Conservation (phyloP, 192 early-diverging fungal species). For the Backusella tarrabulga region DNA sequence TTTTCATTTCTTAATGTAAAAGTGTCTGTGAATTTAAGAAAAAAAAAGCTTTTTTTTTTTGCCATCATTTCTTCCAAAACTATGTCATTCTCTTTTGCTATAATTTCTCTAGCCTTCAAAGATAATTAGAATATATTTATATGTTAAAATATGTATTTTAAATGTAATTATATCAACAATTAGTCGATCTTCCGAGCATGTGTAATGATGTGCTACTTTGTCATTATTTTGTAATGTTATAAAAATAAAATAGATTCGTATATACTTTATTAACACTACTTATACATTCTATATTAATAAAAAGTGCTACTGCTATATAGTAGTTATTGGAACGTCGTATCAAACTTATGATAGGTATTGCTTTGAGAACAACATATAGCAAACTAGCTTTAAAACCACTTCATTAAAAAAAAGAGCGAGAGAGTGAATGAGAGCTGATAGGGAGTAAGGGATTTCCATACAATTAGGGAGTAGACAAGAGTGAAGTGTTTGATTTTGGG, state of each 20-base stretch:
- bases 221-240: neutral
- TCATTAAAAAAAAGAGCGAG: neutral
- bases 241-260: neutral
- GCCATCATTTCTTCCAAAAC: neutral
- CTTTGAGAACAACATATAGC: neutral
- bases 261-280: neutral
- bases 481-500: neutral
- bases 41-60: neutral
- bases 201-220: neutral
- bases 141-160: neutral
- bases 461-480: neutral
- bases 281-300: neutral
- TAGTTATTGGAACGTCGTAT: neutral
- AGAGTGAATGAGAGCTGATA: neutral
- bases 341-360: neutral
- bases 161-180: neutral
- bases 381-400: neutral
- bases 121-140: neutral
- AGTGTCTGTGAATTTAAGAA: neutral
- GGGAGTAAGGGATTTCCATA: neutral
- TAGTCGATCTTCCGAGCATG: neutral
- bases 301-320: neutral
- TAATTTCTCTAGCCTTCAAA: neutral
- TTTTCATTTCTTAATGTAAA: slow-evolving; percentile 1
- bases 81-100: neutral